phyloP scores from a whole-genome alignment of 2,329 filamentous ascomycete genomes.

The Colletotrichum costaricense region DNA sequence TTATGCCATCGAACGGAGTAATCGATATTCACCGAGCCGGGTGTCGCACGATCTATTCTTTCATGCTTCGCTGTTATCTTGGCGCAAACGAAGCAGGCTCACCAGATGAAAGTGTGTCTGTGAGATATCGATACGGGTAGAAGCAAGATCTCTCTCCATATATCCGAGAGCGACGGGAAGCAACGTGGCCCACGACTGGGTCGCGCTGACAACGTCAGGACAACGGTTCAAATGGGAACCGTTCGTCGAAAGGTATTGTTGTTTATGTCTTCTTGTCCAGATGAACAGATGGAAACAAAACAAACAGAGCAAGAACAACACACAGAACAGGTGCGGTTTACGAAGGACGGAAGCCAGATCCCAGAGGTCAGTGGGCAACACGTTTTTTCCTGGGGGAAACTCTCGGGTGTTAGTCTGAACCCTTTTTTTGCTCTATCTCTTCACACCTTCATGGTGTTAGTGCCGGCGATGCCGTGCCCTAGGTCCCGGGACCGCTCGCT shows the following conservation, averaged over 20 bases:
- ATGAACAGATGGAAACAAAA: neutral
- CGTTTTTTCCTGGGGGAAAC: constrained; percentile 10
- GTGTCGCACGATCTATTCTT: neutral
- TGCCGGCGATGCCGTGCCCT: constrained; percentile 1
- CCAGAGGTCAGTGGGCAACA: neutral
- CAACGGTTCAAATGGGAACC: neutral
- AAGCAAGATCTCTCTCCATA: neutral
- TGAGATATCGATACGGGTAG: neutral
- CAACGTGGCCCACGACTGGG: constrained; percentile 9
- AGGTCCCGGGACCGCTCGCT: neutral
- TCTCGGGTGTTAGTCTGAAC: neutral
- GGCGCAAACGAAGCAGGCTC: neutral
- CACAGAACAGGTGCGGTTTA: neutral
- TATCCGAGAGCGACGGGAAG: constrained; percentile 9
- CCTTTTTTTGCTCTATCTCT: neutral
- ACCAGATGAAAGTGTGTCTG: neutral
- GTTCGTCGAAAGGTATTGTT: neutral
- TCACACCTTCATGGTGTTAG: neutral
- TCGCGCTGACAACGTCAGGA: neutral
- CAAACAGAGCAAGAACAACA: constrained; percentile 1
- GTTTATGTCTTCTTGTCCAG: constrained; percentile 9
- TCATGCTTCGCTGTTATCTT: neutral
- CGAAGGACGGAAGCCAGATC: neutral
- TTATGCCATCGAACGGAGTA: neutral
- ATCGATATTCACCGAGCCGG: neutral